Conservation (phyloP, 2,329 filamentous ascomycete genomes). For the Lasiodiplodia hormozganensis region DNA sequence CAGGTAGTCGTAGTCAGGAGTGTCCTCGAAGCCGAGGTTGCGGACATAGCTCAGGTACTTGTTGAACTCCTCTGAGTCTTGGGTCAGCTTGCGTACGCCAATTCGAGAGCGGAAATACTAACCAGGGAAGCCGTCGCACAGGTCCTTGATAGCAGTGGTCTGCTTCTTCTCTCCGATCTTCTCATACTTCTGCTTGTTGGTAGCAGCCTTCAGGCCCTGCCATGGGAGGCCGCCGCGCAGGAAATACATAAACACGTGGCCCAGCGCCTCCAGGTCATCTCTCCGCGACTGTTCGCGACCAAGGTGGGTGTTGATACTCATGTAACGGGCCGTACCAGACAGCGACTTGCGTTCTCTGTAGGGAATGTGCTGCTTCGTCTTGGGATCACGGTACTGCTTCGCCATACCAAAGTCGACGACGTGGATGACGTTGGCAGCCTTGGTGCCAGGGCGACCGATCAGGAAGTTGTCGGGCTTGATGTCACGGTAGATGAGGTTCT, state of each 20-base stretch:
- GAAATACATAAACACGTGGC: conserved; percentile 75
- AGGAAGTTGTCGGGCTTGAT: conserved; percentile 99
- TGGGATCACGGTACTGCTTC: conserved; percentile 98
- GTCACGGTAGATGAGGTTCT: conserved; percentile 98
- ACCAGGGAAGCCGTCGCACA: conserved; percentile 92
- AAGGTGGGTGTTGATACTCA: conserved; percentile 99
- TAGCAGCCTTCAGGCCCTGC: conserved; percentile 73
- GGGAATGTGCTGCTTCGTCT: conserved; percentile 98
- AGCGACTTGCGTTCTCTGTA: conserved; percentile 97
- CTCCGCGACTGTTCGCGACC: conserved; percentile 94
- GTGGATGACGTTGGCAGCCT: conserved; percentile 97
- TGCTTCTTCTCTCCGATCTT: conserved; percentile 99
- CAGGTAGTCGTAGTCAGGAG: conserved; percentile 96
- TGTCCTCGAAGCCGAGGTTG: conserved; percentile 97
- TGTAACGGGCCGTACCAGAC: conserved; percentile 95
- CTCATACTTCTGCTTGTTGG: conserved; percentile 97
- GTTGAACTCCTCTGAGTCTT: conserved; percentile 80
- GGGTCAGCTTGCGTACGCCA: conserved; percentile 38
- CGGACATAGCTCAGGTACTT: conserved; percentile 97
- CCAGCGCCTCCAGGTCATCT: conserved; percentile 89
- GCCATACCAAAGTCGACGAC: conserved; percentile 99
- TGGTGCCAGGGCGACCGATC: conserved; percentile 89
- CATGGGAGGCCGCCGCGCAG: conserved; percentile 70
- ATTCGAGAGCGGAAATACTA: conserved; percentile 32
- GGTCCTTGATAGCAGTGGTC: conserved; percentile 93